phyloP scores from a whole-genome alignment of 768 basidiomycete genomes.

The Boletus pseudo-olivaceus region DNA sequence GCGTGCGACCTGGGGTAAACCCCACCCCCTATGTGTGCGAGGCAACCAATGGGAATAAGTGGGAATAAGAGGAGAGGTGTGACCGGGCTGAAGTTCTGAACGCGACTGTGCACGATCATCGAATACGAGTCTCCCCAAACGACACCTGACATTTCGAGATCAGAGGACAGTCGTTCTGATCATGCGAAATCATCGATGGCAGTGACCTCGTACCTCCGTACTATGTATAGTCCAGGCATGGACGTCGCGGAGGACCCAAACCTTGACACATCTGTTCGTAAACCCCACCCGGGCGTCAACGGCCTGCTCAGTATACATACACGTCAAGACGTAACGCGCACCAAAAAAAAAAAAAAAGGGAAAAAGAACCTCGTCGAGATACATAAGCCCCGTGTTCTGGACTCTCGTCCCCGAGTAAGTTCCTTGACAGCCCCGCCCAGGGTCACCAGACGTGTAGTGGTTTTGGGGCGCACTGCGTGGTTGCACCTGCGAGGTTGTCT shows the following conservation, averaged over 20 bases:
- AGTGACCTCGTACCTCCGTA: background rate
- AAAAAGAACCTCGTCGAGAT: background rate
- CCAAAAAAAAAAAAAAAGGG: background rate
- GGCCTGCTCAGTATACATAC: background rate
- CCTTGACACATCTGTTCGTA: background rate
- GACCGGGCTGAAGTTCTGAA: background rate
- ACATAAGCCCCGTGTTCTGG: background rate
- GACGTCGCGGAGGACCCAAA: background rate
- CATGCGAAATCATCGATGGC: no score
- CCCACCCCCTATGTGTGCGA: background rate
- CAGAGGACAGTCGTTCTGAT: no score
- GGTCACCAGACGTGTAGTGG: background rate
- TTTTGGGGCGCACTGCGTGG: background rate
- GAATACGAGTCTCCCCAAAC: no score
- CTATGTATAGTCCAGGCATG: background rate
- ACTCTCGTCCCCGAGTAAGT: background rate
- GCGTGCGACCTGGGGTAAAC: background rate
- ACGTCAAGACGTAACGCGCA: background rate
- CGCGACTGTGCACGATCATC: background rate
- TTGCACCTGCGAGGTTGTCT: background rate
- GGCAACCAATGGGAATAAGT: background rate
- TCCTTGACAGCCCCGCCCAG: background rate
- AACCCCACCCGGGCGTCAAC: background rate
- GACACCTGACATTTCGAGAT: no score
- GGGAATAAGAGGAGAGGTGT: background rate